phyloP scores from a whole-genome alignment of 129 eudicot species.

The Helianthus annuus region HanXRQr2.0-SUNRISE NC_035441.2:131192963-131193462 shows the following conservation, averaged over 20 bases:
- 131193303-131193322: slow-evolving; percentile 29
- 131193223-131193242: slow-evolving; percentile 47
- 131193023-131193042: not conserved
- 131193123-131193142: slow-evolving; percentile 50
- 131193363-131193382: not conserved
- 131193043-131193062: slow-evolving; percentile 41
- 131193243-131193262: slow-evolving; percentile 69
- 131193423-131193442: not conserved
- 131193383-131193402: not conserved
- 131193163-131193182: slow-evolving; percentile 3
- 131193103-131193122: slow-evolving; percentile 30
- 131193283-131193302: not conserved
- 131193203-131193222: not conserved
- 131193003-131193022: slow-evolving; percentile 16
- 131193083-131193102: slow-evolving; percentile 49
- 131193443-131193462: not conserved
- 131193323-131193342: not conserved
- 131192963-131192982: slow-evolving; percentile 66
- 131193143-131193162: slow-evolving; percentile 6
- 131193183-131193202: not conserved
- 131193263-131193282: slow-evolving; percentile 58
- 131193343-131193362: not conserved
- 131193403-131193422: not conserved
- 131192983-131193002: slow-evolving; percentile 44
- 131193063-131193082: slow-evolving; percentile 72